Percentiles rank a stretch among this genome's conserved stretches.
Conservation (phyloP, 1,139 yeast genomes). For the Yarrowia galli region DNA sequence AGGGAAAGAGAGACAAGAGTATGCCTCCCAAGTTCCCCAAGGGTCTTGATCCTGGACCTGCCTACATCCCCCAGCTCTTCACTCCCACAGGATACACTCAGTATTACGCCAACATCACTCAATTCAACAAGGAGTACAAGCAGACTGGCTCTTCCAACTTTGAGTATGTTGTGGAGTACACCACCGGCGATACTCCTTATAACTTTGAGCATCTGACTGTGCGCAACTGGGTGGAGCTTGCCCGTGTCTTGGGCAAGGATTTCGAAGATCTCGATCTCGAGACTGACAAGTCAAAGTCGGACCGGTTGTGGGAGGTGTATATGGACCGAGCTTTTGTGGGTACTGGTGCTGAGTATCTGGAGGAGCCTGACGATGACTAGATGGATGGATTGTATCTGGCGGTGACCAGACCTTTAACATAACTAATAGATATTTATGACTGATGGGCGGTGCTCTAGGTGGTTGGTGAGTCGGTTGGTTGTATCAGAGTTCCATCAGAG, state of each 20-base stretch:
- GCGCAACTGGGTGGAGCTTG: constrained; percentile 62
- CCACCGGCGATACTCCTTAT: constrained; percentile 66
- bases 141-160: constrained; percentile 51
- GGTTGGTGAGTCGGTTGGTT: too few species aligned
- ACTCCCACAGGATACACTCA: constrained; percentile 77
- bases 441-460: too few species aligned
- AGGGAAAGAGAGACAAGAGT: constrained; percentile 60
- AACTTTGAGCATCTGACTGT: constrained; percentile 40
- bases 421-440: constrained; percentile 22
- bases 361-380: constrained; percentile 20
- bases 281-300: constrained; percentile 41
- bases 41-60: constrained; percentile 70
- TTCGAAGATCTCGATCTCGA: constrained; percentile 41
- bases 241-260: constrained; percentile 59
- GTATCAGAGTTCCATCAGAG: too few species aligned
- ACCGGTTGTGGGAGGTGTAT: constrained; percentile 51
- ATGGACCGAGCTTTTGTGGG: constrained; percentile 65
- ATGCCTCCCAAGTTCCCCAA: constrained; percentile 71
- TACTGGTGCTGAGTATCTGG: constrained; percentile 55
- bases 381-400: constrained; percentile 5
- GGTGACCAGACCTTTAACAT: neutral
- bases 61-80: constrained; percentile 70
- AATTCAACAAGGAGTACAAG: constrained; percentile 58
- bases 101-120: constrained; percentile 68
- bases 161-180: constrained; percentile 68